Percentiles rank a stretch among this genome's conserved stretches.
These are phyloP conservation scores for Stenogyne calaminthoides DNA, from an alignment of 305 asterid genomes.

Conservation along the genomic window DNA sequence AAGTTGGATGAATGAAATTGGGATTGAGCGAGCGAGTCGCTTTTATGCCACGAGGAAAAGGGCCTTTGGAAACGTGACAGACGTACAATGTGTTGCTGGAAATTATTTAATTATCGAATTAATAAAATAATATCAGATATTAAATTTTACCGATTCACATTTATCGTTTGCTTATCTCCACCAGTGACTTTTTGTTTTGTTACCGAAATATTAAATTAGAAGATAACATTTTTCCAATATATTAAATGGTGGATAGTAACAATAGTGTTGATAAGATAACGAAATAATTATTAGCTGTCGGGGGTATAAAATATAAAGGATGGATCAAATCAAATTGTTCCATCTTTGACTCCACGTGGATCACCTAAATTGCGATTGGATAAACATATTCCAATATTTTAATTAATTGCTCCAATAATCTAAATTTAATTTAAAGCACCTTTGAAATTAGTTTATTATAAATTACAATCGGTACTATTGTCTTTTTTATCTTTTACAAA, in stretches of 20 bases:
- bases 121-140: not conserved
- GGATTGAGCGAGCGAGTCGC: conserved; percentile 13
- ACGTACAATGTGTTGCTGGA: conserved; percentile 42
- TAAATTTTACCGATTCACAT: not conserved
- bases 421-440: not conserved
- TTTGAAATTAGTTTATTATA: no score
- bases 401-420: not conserved
- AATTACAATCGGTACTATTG: no score
- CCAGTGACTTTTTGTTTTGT: not conserved
- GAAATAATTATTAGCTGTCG: conserved; percentile 8
- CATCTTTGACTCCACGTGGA: not conserved
- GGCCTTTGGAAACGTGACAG: conserved; percentile 36
- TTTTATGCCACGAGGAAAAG: conserved; percentile 32
- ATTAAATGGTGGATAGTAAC: not conserved
- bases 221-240: conserved; percentile 16
- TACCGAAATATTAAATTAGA: not conserved
- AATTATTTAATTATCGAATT: conserved; percentile 5
- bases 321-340: not conserved
- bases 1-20: conserved; percentile 25
- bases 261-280: conserved; percentile 8
- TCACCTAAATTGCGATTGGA: not conserved
- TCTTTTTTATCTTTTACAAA: no score
- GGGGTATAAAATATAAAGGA: not conserved
- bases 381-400: not conserved
- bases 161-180: not conserved